Evolutionary conservation across 768 basidiomycete genomes (phyloP), one percentile per base, ranked within the genome.

Genomic region (Pulveroboletus sp.): DNA sequence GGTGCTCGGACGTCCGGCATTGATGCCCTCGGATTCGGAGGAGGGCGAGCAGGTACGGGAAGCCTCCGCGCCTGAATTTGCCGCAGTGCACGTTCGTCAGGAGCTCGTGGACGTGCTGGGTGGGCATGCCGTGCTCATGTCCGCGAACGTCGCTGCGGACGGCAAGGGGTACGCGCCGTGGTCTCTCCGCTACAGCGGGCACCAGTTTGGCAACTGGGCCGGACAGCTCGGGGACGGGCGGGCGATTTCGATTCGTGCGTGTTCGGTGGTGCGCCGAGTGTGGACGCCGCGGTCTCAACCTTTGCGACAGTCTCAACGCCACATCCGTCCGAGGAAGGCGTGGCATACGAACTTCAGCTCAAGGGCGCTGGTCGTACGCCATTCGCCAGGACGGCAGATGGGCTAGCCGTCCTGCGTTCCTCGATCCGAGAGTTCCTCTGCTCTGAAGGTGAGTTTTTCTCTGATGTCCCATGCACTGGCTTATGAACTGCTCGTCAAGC

Each of bases 141-240:
- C 63, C 12, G 61, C 67, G 0, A 54, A 57, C 9, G 31, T 12
- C 11, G 64, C 63, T 7, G 70, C 66, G 19, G 62, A 59, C 9
- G 63, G 68, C 17, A 65, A 59, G 31, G 68, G 70, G 50, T 69
- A 70, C 31, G 73, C 71, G 5, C 74, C 95, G 0, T 97, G 92
- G 90, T 85, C 89, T 5, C 75, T 93, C 26, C 76, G 93, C 14
- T 98, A 97, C 64, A 91, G 88, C 54, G 94, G 93, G 1, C 89
- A 92, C 62, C 90, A 93, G 58, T 93, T 93, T 60, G 91, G 92
- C 1, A 70, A 63, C 3, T 97, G 87, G 84, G 94, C 96, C 1
- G 93, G 93, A 22, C 96, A 97, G 63, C 76, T 99, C 5, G 96
- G 96, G 12, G 95, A 98, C 60, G 96, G 96, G 0, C 78, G 96